These are phyloP conservation scores for Penicillium carneum DNA, from an alignment of 2,329 filamentous ascomycete species.

Conservation along the genomic window DNA sequence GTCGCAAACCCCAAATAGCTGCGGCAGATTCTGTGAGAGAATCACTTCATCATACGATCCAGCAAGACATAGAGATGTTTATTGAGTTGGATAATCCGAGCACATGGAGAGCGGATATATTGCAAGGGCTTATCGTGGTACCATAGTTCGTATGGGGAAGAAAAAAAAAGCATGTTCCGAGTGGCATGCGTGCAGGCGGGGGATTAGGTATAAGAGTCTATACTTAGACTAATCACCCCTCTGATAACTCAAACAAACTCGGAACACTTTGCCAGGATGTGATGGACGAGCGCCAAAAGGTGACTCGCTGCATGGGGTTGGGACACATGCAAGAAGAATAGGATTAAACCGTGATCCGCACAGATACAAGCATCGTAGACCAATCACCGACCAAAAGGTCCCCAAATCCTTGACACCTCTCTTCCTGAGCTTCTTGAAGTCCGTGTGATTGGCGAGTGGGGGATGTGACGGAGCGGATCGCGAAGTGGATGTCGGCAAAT, in stretches of 20 bases:
- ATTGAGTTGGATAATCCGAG: neutral
- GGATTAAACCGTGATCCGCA: slow-evolving; percentile 29
- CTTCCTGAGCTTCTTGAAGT: slow-evolving; percentile 27
- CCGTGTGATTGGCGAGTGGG: slow-evolving; percentile 30
- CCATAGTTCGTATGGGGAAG: slow-evolving; percentile 22
- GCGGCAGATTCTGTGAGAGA: neutral
- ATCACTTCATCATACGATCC: slow-evolving; percentile 14
- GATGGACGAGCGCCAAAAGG: slow-evolving; percentile 28
- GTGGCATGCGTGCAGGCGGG: slow-evolving; percentile 21
- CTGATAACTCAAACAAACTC: slow-evolving; percentile 10
- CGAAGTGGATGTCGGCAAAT: slow-evolving; percentile 27
- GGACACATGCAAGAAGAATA: slow-evolving; percentile 20
- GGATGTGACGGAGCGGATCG: slow-evolving; percentile 36
- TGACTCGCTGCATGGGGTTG: slow-evolving; percentile 24
- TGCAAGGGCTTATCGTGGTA: slow-evolving; percentile 16
- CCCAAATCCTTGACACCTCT: slow-evolving; percentile 19
- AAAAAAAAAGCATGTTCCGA: slow-evolving; percentile 13
- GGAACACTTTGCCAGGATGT: slow-evolving; percentile 19
- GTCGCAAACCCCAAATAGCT: slow-evolving; percentile 15
- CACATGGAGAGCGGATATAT: neutral
- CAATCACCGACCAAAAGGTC: slow-evolving; percentile 23
- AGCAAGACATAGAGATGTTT: slow-evolving; percentile 1
- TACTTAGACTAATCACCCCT: slow-evolving; percentile 28
- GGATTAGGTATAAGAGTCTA: slow-evolving; percentile 28
- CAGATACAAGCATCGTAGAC: slow-evolving; percentile 23